Percentiles rank a stretch among this genome's conserved stretches.
Evolutionary conservation across 2,329 filamentous ascomycete genomes (phyloP).

Genomic region (Aschersonia sp.): DNA sequence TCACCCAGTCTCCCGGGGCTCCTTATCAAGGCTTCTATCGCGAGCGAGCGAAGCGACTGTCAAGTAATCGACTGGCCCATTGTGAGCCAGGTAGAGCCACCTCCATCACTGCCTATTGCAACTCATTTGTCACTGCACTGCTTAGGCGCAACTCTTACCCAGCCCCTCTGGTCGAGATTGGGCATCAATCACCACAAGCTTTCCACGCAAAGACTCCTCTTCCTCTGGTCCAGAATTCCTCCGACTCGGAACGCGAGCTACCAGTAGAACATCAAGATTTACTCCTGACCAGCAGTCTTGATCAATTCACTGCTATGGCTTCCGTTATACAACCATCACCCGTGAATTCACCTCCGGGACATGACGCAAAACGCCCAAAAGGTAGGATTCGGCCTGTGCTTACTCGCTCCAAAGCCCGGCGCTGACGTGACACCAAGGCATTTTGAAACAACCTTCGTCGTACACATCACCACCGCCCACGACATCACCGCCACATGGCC

Average conservation of each 20-base stretch:
- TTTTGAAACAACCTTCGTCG: slow-evolving; percentile 73
- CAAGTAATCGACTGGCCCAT: background rate
- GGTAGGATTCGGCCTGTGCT: slow-evolving; percentile 16
- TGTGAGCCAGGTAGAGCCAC: background rate
- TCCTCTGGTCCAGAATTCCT: background rate
- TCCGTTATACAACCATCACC: slow-evolving; percentile 8
- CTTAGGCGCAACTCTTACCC: background rate
- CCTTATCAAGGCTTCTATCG: background rate
- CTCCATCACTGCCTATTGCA: background rate
- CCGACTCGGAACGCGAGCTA: background rate
- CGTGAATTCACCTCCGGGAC: slow-evolving; percentile 26
- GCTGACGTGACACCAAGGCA: slow-evolving; percentile 43
- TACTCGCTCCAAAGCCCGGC: background rate
- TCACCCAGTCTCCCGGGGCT: background rate
- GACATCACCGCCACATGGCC: slow-evolving; percentile 18
- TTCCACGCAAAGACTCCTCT: background rate
- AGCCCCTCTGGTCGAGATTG: background rate
- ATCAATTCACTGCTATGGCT: background rate
- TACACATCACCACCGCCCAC: slow-evolving; percentile 42
- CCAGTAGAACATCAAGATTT: too few species aligned
- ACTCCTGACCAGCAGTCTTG: background rate
- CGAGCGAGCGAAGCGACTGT: background rate
- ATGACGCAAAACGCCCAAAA: slow-evolving; percentile 27
- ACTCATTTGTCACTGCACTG: background rate
- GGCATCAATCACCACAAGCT: background rate